phyloP scores from a whole-genome alignment of 805 yeast species.

The Monosporozyma servazzii region DNA sequence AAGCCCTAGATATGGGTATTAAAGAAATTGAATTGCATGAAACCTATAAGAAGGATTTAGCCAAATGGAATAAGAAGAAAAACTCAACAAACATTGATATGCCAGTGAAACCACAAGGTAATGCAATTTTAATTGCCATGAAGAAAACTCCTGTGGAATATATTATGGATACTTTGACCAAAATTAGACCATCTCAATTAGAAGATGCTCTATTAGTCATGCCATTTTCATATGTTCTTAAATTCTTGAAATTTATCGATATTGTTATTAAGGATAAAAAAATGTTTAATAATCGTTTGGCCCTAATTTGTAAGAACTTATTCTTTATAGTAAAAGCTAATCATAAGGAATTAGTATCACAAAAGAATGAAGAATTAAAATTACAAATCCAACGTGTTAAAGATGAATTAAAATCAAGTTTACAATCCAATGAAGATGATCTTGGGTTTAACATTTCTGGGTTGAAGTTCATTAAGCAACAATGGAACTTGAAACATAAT shows the following conservation, averaged over 20 bases:
- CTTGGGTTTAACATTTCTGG: conserved; percentile 85
- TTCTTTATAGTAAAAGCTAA: conserved; percentile 67
- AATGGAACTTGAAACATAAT: conserved; percentile 72
- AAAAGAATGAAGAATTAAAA: conserved; percentile 55
- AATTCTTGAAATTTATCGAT: conserved; percentile 62
- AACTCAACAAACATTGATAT: conserved; percentile 29
- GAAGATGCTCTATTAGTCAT: conserved; percentile 89
- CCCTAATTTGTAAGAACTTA: conserved; percentile 63
- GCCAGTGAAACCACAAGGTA: conserved; percentile 53
- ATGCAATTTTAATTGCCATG: conserved; percentile 68
- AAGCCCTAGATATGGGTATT: conserved; percentile 77
- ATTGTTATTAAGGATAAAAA: conserved; percentile 53
- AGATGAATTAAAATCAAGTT: conserved; percentile 46
- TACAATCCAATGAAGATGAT: conserved; percentile 44
- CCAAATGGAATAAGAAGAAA: conserved; percentile 36
- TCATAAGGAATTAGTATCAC: conserved; percentile 67
- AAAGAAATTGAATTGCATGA: conserved; percentile 55
- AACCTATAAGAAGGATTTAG: conserved; percentile 39
- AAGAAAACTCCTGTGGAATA: conserved; percentile 65
- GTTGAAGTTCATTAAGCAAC: conserved; percentile 57
- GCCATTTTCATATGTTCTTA: conserved; percentile 76
- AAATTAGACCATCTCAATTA: conserved; percentile 73
- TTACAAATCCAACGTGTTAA: conserved; percentile 58
- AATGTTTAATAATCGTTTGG: conserved; percentile 42
- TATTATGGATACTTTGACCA: conserved; percentile 59